Conservation (phyloP, 1,139 yeast genomes). For the Debaryomyces robertsiae region DNA sequence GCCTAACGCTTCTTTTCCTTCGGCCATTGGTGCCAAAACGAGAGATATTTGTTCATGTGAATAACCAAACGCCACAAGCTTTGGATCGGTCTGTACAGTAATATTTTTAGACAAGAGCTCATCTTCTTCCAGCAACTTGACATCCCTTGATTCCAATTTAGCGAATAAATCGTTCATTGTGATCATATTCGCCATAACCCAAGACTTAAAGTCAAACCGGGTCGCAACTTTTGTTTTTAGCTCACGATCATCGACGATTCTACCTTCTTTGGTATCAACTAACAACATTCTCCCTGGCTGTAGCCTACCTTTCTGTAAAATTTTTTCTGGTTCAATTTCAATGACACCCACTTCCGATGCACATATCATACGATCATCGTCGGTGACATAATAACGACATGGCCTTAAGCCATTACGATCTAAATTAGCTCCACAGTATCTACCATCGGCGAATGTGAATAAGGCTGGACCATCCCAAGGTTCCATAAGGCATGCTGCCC, state of each 20-base stretch:
- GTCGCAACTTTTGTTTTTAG: constrained; percentile 81
- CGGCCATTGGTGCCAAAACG: constrained; percentile 93
- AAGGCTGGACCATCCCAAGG: constrained; percentile 99
- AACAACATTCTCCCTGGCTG: constrained; percentile 96
- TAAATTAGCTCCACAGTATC: constrained; percentile 97
- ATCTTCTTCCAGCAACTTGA: constrained; percentile 29
- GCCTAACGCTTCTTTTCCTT: constrained; percentile 92
- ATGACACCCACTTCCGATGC: constrained; percentile 98
- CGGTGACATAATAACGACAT: constrained; percentile 94
- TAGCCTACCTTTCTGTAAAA: constrained; percentile 88
- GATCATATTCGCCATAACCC: constrained; percentile 87
- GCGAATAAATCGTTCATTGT: constrained; percentile 72
- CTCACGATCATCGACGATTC: constrained; percentile 90
- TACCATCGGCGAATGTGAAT: constrained; percentile 94
- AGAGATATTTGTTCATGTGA: constrained; percentile 87
- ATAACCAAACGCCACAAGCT: constrained; percentile 86
- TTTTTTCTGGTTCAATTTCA: constrained; percentile 79
- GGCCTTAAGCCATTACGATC: constrained; percentile 98
- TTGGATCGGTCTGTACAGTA: constrained; percentile 76
- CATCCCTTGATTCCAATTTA: constrained; percentile 56
- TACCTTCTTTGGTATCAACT: constrained; percentile 91
- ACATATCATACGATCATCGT: constrained; percentile 93
- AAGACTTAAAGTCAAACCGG: constrained; percentile 87
- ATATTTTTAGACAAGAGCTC: constrained; percentile 18
- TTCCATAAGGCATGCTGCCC: constrained; percentile 99